phyloP scores from a whole-genome alignment of 345 rosid species.

The Rhizophora apiculata region DNA sequence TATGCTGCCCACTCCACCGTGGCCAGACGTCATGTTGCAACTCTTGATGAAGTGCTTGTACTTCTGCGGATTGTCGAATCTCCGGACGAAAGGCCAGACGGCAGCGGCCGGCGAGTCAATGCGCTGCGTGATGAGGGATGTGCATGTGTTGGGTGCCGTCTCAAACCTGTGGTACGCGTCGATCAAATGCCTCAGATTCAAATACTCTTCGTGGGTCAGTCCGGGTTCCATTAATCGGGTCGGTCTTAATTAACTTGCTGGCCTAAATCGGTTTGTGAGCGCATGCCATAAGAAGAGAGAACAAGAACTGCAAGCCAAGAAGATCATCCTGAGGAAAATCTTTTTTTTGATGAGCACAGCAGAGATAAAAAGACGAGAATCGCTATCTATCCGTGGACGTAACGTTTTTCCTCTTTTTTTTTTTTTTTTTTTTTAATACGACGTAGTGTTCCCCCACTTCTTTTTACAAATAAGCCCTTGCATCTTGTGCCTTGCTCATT shows the following conservation, averaged over 20 bases:
- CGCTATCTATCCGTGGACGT: too few species aligned
- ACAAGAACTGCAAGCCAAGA: too few species aligned
- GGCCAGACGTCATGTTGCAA: constrained; percentile 46
- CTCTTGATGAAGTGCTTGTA: constrained; percentile 88
- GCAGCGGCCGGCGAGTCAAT: constrained; percentile 59
- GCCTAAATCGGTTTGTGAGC: too few species aligned
- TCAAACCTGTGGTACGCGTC: constrained; percentile 57
- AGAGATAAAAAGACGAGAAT: too few species aligned
- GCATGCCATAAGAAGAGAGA: constrained; percentile 1
- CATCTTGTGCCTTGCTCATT: too few species aligned
- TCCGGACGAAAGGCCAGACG: constrained; percentile 66
- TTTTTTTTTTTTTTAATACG: too few species aligned
- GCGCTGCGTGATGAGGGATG: constrained; percentile 65
- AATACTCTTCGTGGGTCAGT: constrained; percentile 49
- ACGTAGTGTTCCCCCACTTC: too few species aligned
- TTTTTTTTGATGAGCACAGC: too few species aligned
- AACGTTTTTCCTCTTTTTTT: too few species aligned
- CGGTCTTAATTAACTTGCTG: too few species aligned
- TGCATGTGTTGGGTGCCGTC: constrained; percentile 50
- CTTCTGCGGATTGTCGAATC: constrained; percentile 62
- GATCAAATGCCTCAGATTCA: constrained; percentile 47
- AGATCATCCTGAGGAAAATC: too few species aligned
- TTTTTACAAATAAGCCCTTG: too few species aligned
- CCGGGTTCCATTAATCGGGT: constrained; percentile 9
- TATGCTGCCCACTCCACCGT: constrained; percentile 61